Conservation (phyloP, 352 stramenopile genomes). For the Phytophthora pini region DNA sequence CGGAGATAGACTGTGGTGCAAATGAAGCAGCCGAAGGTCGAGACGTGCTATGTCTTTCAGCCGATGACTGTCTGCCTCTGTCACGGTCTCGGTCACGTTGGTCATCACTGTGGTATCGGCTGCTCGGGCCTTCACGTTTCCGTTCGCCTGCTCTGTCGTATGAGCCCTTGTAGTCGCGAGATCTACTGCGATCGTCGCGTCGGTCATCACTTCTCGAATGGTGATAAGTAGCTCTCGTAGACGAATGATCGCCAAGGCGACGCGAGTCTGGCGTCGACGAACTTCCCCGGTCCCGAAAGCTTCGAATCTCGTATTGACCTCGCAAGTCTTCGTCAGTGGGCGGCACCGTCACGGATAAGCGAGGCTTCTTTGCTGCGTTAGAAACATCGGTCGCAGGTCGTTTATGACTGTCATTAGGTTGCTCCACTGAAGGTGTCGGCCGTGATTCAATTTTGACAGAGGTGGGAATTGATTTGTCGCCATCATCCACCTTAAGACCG, state of each 20-base stretch:
- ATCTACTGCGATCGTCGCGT: slow-evolving; percentile 18
- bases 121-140: slow-evolving; percentile 8
- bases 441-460: slow-evolving; percentile 12
- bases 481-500: slow-evolving; percentile 2
- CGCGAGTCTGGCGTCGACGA: slow-evolving; percentile 22
- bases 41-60: slow-evolving; percentile 14
- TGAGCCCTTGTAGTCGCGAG: slow-evolving; percentile 20
- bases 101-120: slow-evolving; percentile 16
- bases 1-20: slow-evolving; percentile 47
- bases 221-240: slow-evolving; percentile 13
- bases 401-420: slow-evolving; percentile 31
- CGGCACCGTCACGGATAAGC: slow-evolving; percentile 9
- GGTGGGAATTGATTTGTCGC: background rate
- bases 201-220: slow-evolving; percentile 12
- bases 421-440: slow-evolving; percentile 2
- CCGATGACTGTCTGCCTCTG: slow-evolving; percentile 2
- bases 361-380: slow-evolving; percentile 27
- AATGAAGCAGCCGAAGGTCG: slow-evolving; percentile 12
- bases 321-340: slow-evolving; percentile 19
- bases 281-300: slow-evolving; percentile 23
- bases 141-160: slow-evolving; percentile 16
- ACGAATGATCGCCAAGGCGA: slow-evolving; percentile 18
- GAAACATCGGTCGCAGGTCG: slow-evolving; percentile 11
- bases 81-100: slow-evolving; percentile 20
- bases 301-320: slow-evolving; percentile 34